phyloP scores from a whole-genome alignment of 1,139 yeast species.

The Pichia sp. region DNA sequence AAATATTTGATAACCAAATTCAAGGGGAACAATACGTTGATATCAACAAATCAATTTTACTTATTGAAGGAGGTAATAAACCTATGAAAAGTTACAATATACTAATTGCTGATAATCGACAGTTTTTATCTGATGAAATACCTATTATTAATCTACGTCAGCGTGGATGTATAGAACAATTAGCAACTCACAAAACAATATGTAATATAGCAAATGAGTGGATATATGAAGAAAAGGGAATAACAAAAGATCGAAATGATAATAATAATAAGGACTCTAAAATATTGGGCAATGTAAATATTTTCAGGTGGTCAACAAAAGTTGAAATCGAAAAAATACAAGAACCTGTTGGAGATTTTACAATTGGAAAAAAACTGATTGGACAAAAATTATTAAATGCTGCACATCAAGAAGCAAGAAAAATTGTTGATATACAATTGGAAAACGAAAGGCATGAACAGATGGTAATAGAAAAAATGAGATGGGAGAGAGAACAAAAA shows the following conservation, averaged over 20 bases:
- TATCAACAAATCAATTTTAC: neutral
- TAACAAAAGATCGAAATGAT: neutral
- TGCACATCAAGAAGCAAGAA: conserved; percentile 11
- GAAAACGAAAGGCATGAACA: conserved; percentile 10
- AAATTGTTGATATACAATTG: conserved; percentile 12
- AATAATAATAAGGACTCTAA: neutral
- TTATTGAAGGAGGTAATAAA: conserved; percentile 3
- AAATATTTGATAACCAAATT: neutral
- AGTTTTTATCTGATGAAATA: conserved; percentile 1
- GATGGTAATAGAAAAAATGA: conserved; percentile 4
- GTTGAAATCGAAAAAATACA: conserved; percentile 2
- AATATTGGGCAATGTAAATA: conserved; percentile 3
- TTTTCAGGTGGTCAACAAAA: conserved; percentile 16
- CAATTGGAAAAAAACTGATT: conserved; percentile 3
- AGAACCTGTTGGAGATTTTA: neutral
- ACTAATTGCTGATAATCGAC: conserved; percentile 16
- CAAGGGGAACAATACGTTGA: neutral
- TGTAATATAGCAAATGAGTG: conserved; percentile 18
- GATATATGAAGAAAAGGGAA: conserved; percentile 22
- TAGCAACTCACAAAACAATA: conserved; percentile 11
- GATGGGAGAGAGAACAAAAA: conserved; percentile 14
- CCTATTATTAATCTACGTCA: conserved; percentile 15
- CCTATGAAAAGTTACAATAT: conserved; percentile 16
- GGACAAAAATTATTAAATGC: conserved; percentile 10
- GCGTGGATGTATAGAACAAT: conserved; percentile 16